These are phyloP conservation scores for Suillus americanus DNA, from an alignment of 768 basidiomycete genomes.

Conservation along the genomic window DNA sequence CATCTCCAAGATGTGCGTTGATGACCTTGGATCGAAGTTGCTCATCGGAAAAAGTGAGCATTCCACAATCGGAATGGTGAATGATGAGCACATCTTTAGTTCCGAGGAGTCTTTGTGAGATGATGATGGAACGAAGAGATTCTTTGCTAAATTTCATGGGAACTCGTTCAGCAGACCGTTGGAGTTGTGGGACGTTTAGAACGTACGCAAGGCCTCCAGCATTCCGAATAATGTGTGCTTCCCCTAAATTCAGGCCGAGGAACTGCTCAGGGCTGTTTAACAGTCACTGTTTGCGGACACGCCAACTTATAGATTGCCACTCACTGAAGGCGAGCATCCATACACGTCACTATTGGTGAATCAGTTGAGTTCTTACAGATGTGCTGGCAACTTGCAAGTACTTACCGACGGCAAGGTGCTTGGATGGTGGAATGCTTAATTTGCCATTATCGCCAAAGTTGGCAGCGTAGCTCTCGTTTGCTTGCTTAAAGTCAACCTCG, in stretches of 20 bases:
- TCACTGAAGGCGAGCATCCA: slow-evolving; percentile 74
- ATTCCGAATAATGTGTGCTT: slow-evolving; percentile 73
- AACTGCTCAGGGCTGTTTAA: slow-evolving; percentile 50
- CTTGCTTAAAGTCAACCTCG: slow-evolving; percentile 32
- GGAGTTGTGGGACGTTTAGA: background rate
- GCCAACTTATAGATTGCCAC: background rate
- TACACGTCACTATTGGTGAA: slow-evolving; percentile 54
- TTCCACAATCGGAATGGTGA: slow-evolving; percentile 74
- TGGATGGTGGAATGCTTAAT: slow-evolving; percentile 39
- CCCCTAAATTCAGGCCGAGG: slow-evolving; percentile 63
- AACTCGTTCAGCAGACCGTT: background rate
- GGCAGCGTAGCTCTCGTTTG: slow-evolving; percentile 47
- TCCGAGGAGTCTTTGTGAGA: slow-evolving; percentile 72
- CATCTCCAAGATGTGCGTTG: slow-evolving; percentile 38
- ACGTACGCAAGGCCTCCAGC: slow-evolving; percentile 67
- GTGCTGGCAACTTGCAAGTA: slow-evolving; percentile 1
- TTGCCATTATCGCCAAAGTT: slow-evolving; percentile 44
- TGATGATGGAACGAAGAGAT: slow-evolving; percentile 62
- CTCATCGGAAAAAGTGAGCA: slow-evolving; percentile 59
- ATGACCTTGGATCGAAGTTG: slow-evolving; percentile 52
- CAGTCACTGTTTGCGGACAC: slow-evolving; percentile 3
- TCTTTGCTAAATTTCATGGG: slow-evolving; percentile 45
- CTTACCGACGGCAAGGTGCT: slow-evolving; percentile 40
- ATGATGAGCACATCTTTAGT: slow-evolving; percentile 68
- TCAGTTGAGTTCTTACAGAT: background rate